Percentiles rank a stretch among this genome's conserved stretches.
Conservation (phyloP, 371 early-diverging fungal genomes). For the Saksenaea vasiformis region DNA sequence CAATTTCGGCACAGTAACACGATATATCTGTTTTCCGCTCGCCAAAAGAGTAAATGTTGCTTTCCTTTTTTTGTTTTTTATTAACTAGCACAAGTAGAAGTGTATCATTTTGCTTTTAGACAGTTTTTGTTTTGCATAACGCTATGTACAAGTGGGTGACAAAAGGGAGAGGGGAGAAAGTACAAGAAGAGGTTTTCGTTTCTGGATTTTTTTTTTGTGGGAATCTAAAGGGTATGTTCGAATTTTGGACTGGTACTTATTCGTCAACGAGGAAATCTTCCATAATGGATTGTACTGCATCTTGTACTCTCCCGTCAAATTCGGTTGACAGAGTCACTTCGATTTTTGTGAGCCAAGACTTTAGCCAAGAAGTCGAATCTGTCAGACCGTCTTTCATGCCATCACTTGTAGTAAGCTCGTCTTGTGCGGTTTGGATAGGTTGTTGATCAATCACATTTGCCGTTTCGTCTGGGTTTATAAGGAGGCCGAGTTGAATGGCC, state of each 20-base stretch:
- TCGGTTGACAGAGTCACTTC: conserved; percentile 16
- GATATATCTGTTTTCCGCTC: no score
- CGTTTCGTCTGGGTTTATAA: conserved; percentile 26
- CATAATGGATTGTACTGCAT: conserved; percentile 26
- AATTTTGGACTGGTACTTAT: not conserved
- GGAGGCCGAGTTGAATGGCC: conserved; percentile 25
- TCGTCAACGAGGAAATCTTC: conserved; percentile 29
- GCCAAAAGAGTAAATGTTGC: not conserved
- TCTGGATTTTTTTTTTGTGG: not conserved
- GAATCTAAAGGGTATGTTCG: conserved; percentile 1
- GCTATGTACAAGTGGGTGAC: not conserved
- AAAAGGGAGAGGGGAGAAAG: not conserved
- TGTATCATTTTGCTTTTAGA: not conserved
- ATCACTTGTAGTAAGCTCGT: not conserved
- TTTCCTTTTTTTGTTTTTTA: not conserved
- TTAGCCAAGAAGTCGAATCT: conserved; percentile 18
- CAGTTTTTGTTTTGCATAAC: not conserved
- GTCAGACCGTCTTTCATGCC: not conserved
- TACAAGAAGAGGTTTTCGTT: not conserved
- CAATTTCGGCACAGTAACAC: no score
- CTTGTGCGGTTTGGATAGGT: not conserved
- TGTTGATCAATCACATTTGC: conserved; percentile 25
- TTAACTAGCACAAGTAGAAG: not conserved
- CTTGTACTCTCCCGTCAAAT: conserved; percentile 30
- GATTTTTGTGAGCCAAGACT: conserved; percentile 20